phyloP scores from a whole-genome alignment of 495 filamentous ascomycete genomes.

The Cercophora sp. region DNA sequence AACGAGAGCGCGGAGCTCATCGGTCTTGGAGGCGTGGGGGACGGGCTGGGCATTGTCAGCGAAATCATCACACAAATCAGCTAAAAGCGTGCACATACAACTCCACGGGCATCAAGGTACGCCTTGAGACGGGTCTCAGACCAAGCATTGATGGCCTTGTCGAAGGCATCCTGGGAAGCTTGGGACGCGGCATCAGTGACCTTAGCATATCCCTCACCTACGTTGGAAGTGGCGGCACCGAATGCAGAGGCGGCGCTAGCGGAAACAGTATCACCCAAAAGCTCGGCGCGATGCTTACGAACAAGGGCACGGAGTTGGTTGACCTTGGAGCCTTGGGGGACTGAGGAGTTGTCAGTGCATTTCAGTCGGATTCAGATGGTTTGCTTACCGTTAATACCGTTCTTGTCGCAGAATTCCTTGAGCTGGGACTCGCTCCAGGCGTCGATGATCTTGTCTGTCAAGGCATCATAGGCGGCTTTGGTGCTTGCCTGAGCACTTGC shows the following conservation, averaged over 20 bases:
- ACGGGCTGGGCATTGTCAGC: constrained; percentile 56
- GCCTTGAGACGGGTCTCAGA: constrained; percentile 73
- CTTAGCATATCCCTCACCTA: constrained; percentile 70
- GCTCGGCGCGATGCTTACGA: constrained; percentile 76
- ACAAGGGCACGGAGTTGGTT: constrained; percentile 90
- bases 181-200: constrained; percentile 67
- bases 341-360: constrained; percentile 56
- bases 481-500: constrained; percentile 64
- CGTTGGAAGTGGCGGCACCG: constrained; percentile 78
- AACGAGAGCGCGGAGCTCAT: constrained; percentile 75
- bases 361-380: background rate
- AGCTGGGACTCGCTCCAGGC: constrained; percentile 84
- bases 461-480: constrained; percentile 59
- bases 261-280: constrained; percentile 63
- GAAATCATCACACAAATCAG: background rate
- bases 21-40: constrained; percentile 69
- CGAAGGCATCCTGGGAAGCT: constrained; percentile 65
- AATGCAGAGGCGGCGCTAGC: constrained; percentile 60
- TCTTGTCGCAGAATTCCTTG: constrained; percentile 89
- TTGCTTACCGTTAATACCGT: constrained; percentile 57
- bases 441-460: constrained; percentile 81
- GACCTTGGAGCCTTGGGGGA: constrained; percentile 82
- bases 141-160: constrained; percentile 60
- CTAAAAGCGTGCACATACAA: constrained; percentile 22
- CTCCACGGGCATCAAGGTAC: constrained; percentile 62